Evolutionary conservation across 2,329 filamentous ascomycete species (phyloP), one percentile per base, ranked within the genome.

Genomic region (Talaromyces albobiverticillius): DNA sequence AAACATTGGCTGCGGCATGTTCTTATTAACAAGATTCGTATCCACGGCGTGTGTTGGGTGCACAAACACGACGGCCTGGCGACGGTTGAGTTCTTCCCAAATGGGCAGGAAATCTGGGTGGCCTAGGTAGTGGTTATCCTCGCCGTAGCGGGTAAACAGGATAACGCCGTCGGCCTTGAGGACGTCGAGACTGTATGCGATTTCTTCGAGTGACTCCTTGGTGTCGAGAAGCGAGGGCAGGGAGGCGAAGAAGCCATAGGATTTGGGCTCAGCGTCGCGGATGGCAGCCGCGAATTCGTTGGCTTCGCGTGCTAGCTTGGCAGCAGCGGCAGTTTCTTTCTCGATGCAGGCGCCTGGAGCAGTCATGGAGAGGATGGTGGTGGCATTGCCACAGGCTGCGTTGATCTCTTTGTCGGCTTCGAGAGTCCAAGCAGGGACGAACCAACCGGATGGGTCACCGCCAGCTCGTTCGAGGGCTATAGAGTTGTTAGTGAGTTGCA

Each of bases 91-190:
- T 51, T 73, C 73, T 0, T 63, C 66, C 79, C 77, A 81, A 36
- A 78, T 66, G 6, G 70, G 66, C 2, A 59, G 51, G 51, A 77
- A 68, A n/a, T 64, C 63, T 0, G 67, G 56, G 57, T 79, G 67
- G 14, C 79, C 78, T 0, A 82, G 71, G 55, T 81, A 81, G 13
- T 66, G 55, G 46, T 75, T 66, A 8, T 59, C 74, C 4, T 20
- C 11, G 2, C 46, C 46, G 57, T 81, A 80, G 8, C 76, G 66
- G 0, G 76, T 79, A 55, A 73, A 77, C 0, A 81, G 59, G 0
- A 64, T 71, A 0, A 81, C 66, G 0, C 78, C 78, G 58, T 81
- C 78, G 0, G 77, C 74, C 4, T 72, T 51, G 0, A 80, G 68
- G 0, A 41, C 65, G 59, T 75, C 72, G 25, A 75, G 65, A 13